Base-by-base conservation (phyloP, 805 yeast genomes). In the Ogataea zsoltii region DNA sequence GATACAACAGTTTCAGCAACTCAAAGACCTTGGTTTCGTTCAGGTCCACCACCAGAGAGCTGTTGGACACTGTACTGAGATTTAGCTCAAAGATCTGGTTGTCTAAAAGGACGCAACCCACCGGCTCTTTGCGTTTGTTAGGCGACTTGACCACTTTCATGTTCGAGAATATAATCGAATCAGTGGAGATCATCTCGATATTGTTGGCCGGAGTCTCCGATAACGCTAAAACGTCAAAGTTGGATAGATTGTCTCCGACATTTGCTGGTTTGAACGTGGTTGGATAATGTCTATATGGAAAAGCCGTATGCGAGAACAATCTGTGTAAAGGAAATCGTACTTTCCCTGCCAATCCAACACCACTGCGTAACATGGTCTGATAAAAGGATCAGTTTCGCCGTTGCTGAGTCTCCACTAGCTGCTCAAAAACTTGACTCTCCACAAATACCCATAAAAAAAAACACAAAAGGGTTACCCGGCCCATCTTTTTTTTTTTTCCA, bases 11-110 rank as follows among this genome's bases (percentile, higher is more conserved):
- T 16, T 70, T 70, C 42, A 86, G 74, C 6, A 80, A 66, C 15
- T 71, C 73, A 45, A 84, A 72, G 3, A 84, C 60, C 12, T 70
- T 70, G 3, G 49, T 38, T 18, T 51, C 42, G 12, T 15, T 14
- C 7, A 68, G 58, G 37, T 77, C 77, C 45, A 75, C 73, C 1
- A 80, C 77, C n/a, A 63, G 56, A 15, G 70, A 63, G 3, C 40
- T 39, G 18, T 46, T 33, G 18, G 45, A 40, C 10, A 23, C 7
- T 17, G 69, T 54, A 3, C 25, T 17, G 35, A 85, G 58, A 53
- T 80, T 75, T 33, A 85, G 72, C 56, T 83, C 84, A 50, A 80
- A 78, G 1, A 82, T 76, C 55, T 84, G 89, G 55, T 69, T 79
- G 56, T 77, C 75, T 9, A 83, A 42, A 3, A 83, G 64, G 15